Evolutionary conservation across 805 yeast genomes (phyloP), one percentile per base, ranked within the genome.

Genomic region (Lipomyces kockii): DNA sequence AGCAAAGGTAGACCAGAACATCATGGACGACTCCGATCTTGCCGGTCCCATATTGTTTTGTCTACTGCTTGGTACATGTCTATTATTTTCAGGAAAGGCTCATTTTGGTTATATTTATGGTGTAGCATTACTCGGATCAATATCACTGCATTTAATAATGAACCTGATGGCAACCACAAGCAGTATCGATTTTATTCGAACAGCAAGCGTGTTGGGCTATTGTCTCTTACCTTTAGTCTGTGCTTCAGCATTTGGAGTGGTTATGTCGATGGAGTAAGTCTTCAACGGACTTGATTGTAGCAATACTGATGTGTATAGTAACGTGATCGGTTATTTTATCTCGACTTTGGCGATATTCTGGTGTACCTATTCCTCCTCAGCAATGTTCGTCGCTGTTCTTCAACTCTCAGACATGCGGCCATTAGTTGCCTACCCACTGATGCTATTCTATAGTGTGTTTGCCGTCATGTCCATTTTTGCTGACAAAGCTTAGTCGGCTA

Each of bases 81-180:
- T 95, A 63, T 80, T 94, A 61, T 82, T 93, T 56, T 77, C 97
- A 0, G 98, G 99, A 4, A 95, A 94, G 78, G 90, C 94, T 17
- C 98, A 95, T 78, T 95, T 95, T 77, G 98, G 98, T 1, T 95
- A 95, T 78, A 90, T 95, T 60, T 95, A 95, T 76, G 98, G 99
- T 52, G 97, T 95, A 54, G 98, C 97, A 0, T 80, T 95, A 55
- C 87, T 94, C 73, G 99, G 99, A 20, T 89, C 97, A 1, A 76
- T 91, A 17, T 87, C 97, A 39, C 85, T 92, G 71, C 98, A 93
- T 79, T 85, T 86, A 73, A 82, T 95, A 67, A 89, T 96, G 78
- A 92, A 90, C 77, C 82, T 92, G 69, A 95, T 95, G 99, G 87
- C 97, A 20, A 56, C 76, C 57, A 68, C 76, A 63, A 70, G 77